These are phyloP conservation scores for Pelargonium citronellum DNA, from an alignment of 441 rosid species.

Conservation along the genomic window DNA sequence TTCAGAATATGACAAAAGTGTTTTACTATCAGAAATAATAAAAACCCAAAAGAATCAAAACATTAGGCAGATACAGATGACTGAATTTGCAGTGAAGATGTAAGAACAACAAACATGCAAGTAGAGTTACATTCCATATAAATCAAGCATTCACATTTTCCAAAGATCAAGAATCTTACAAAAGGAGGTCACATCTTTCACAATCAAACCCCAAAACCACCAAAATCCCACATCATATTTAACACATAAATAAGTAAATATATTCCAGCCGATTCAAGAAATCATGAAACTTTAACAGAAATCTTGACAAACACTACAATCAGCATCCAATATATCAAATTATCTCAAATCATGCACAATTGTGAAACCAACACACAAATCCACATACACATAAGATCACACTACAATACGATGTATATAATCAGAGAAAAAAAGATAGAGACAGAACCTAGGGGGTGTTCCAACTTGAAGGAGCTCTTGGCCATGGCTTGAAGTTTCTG, in stretches of 20 bases:
- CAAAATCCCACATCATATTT: background rate
- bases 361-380: background rate
- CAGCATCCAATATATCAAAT: background rate
- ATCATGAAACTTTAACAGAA: background rate
- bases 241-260: no score
- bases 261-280: background rate
- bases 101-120: background rate
- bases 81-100: background rate
- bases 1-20: background rate
- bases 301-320: background rate
- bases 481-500: constrained; percentile 36
- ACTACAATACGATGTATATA: no score
- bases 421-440: background rate
- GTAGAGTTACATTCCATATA: background rate
- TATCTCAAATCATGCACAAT: background rate
- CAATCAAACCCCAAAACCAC: background rate
- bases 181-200: background rate
- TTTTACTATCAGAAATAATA: background rate
- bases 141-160: background rate
- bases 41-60: background rate
- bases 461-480: constrained; percentile 53
- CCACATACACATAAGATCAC: no score
- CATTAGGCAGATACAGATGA: background rate
- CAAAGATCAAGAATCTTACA: background rate
- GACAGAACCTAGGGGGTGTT: constrained; percentile 52